A percentile compares a stretch with the other conserved stretches of the same genome.
phyloP scores from a whole-genome alignment of 176 grass and related monocot species.

The Juncus inflexus region DNA sequence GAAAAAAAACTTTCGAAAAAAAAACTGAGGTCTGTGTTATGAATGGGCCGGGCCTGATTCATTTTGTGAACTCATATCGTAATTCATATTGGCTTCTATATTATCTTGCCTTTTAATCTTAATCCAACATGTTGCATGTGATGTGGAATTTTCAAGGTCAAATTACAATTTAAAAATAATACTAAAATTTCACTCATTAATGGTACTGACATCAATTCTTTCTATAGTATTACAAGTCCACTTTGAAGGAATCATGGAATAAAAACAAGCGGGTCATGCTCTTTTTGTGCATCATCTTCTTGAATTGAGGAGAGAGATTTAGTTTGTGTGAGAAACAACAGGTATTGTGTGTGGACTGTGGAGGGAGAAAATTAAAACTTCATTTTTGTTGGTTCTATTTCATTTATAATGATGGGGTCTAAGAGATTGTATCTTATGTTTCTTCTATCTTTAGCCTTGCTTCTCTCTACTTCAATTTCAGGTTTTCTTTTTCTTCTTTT shows the following conservation, averaged over 20 bases:
- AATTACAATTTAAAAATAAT: neutral
- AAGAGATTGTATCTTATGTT: slow-evolving; percentile 14
- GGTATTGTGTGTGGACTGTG: neutral
- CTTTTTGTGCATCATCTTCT: too few species aligned
- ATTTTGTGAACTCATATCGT: neutral
- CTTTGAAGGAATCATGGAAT: neutral
- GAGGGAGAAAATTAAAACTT: neutral
- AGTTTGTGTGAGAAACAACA: too few species aligned
- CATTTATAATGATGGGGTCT: slow-evolving; percentile 13
- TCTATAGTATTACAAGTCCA: slow-evolving; percentile 22
- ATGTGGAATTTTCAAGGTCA: too few species aligned
- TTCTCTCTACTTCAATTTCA: slow-evolving; percentile 14
- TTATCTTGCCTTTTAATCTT: neutral
- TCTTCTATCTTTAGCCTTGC: slow-evolving; percentile 18
- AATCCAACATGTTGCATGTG: slow-evolving; percentile 2
- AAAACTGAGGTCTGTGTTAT: too few species aligned
- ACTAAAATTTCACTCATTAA: neutral
- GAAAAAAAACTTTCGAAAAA: too few species aligned
- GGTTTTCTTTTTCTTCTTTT: neutral
- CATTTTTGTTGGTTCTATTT: slow-evolving; percentile 11
- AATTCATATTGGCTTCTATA: neutral
- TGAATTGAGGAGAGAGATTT: too few species aligned
- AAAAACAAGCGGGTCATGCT: too few species aligned
- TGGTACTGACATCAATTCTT: slow-evolving; percentile 19
- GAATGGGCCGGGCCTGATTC: too few species aligned